These are phyloP conservation scores for Monascus ruber DNA, from an alignment of 2,329 filamentous ascomycete species.

Conservation along the genomic window DNA sequence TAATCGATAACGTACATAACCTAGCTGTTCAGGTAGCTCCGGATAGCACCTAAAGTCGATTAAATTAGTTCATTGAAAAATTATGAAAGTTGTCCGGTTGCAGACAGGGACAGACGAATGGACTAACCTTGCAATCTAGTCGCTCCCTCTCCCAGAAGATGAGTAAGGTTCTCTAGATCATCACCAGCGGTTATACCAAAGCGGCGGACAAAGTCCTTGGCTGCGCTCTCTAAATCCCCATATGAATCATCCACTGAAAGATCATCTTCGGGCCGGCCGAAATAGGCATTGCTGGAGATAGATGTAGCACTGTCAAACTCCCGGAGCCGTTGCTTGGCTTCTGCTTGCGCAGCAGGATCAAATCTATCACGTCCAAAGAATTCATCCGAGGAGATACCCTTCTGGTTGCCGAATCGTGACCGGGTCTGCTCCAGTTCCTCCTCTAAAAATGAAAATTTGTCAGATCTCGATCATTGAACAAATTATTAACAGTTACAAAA, in stretches of 20 bases:
- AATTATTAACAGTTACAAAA: constrained; percentile 1
- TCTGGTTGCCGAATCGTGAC: constrained; percentile 80
- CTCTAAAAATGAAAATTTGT: constrained; percentile 26
- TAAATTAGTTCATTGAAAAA: constrained; percentile 4
- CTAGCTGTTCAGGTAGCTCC: constrained; percentile 39
- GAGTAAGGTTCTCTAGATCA: constrained; percentile 81
- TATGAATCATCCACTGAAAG: constrained; percentile 60
- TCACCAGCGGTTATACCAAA: constrained; percentile 94
- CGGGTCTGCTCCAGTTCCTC: constrained; percentile 77
- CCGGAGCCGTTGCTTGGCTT: constrained; percentile 77
- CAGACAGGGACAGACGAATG: not conserved
- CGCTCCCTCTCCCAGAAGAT: constrained; percentile 75
- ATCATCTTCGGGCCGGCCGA: constrained; percentile 83
- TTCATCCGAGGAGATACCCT: constrained; percentile 94
- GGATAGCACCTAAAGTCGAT: constrained; percentile 30
- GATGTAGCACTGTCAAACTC: constrained; percentile 85
- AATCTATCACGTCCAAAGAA: constrained; percentile 89
- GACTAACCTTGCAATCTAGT: constrained; percentile 62
- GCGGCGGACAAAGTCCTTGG: constrained; percentile 89
- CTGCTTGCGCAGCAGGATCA: constrained; percentile 66
- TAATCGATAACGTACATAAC: constrained; percentile 3
- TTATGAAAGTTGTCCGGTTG: not conserved
- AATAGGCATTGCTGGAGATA: constrained; percentile 96
- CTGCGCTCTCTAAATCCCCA: constrained; percentile 81
- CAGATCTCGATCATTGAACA: not conserved